These are phyloP conservation scores for Marasmius sp. DNA, from an alignment of 1,284 basidiomycete genomes.

Conservation along the genomic window DNA sequence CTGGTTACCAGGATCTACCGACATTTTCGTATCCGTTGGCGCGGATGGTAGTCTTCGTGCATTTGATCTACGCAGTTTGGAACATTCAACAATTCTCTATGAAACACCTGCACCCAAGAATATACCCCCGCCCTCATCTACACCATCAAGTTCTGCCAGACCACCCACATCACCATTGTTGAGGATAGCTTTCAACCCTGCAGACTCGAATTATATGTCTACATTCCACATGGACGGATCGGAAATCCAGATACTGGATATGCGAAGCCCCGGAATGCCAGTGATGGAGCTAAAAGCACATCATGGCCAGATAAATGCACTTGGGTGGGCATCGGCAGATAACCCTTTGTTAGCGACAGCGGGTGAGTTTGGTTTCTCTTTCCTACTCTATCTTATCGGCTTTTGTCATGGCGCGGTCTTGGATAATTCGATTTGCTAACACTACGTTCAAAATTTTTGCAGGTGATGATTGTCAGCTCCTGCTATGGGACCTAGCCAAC, in stretches of 20 bases:
- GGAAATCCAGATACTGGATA: slow-evolving; percentile 89
- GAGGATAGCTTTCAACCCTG: slow-evolving; percentile 84
- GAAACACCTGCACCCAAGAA: slow-evolving; percentile 86
- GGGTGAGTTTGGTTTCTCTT: slow-evolving; percentile 44
- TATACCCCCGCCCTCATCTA: slow-evolving; percentile 54
- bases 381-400: too few relatives aligned
- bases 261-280: slow-evolving; percentile 91
- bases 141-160: slow-evolving; percentile 56
- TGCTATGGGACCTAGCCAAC: slow-evolving; percentile 83
- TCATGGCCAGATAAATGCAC: slow-evolving; percentile 72
- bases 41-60: slow-evolving; percentile 96
- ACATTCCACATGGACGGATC: slow-evolving; percentile 89
- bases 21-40: slow-evolving; percentile 98
- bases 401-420: not conserved
- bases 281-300: slow-evolving; percentile 89
- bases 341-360: slow-evolving; percentile 83
- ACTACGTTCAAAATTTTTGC: slow-evolving; percentile 1
- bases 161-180: slow-evolving; percentile 81
- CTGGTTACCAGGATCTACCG: slow-evolving; percentile 97
- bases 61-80: slow-evolving; percentile 93
- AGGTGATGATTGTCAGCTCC: slow-evolving; percentile 91
- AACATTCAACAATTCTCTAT: slow-evolving; percentile 98
- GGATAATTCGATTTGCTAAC: slow-evolving; percentile 1
- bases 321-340: slow-evolving; percentile 86
- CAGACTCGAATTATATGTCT: slow-evolving; percentile 89